Percentiles rank a stretch among this genome's conserved stretches.
Evolutionary conservation across 345 rosid genomes (phyloP).

Genomic region (Murraya koenigii): DNA sequence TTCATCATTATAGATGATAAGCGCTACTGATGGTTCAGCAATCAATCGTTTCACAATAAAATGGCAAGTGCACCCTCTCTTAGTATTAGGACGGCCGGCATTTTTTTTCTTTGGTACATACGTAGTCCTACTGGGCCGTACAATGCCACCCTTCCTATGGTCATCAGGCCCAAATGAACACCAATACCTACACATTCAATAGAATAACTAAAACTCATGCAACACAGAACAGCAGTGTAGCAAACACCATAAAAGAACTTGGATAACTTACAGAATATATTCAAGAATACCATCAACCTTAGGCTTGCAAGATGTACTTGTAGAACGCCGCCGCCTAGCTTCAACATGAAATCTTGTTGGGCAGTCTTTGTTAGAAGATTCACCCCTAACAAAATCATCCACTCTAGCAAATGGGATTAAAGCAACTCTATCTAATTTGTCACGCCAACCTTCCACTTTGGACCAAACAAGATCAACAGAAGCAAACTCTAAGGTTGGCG

Average conservation of each 20-base stretch:
- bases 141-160: constrained; percentile 80
- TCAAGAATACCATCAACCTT: constrained; percentile 96
- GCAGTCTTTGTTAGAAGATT: constrained; percentile 73
- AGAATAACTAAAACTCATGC: constrained; percentile 5
- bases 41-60: constrained; percentile 92
- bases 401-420: constrained; percentile 90
- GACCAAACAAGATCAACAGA: constrained; percentile 86
- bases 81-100: constrained; percentile 92
- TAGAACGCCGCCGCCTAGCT: constrained; percentile 72
- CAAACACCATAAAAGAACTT: constrained; percentile 15
- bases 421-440: constrained; percentile 83
- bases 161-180: constrained; percentile 99
- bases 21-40: constrained; percentile 86
- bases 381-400: constrained; percentile 91
- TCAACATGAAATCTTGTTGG: constrained; percentile 96
- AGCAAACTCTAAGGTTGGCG: constrained; percentile 73
- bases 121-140: constrained; percentile 83
- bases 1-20: constrained; percentile 79
- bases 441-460: constrained; percentile 94
- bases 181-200: constrained; percentile 73
- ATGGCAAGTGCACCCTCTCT: constrained; percentile 95
- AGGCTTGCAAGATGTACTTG: constrained; percentile 59
- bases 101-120: constrained; percentile 80
- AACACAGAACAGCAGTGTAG: neutral
- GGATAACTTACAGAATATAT: constrained; percentile 76